Evolutionary conservation across 768 basidiomycete genomes (phyloP).

Genomic region (Candolleomyces eurysporus): DNA sequence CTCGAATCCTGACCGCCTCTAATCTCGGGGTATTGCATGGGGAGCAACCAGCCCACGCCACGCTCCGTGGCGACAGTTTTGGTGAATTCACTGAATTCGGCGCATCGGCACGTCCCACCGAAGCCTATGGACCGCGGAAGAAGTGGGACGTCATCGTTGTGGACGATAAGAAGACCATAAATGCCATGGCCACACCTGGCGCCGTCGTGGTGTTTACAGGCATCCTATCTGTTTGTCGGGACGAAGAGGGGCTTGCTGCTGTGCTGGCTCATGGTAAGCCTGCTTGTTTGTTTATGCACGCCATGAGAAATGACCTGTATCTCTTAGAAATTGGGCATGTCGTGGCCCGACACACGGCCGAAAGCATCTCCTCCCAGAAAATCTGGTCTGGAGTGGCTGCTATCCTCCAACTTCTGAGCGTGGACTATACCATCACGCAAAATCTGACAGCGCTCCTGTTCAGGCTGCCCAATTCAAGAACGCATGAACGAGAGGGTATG

Average conservation of each 20-base stretch:
- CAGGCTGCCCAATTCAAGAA: slow-evolving; percentile 81
- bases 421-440: slow-evolving; percentile 53
- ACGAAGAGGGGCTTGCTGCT: slow-evolving; percentile 81
- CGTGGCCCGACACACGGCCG: slow-evolving; percentile 46
- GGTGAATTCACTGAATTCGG: slow-evolving; percentile 25
- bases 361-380: slow-evolving; percentile 48
- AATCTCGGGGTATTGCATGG: slow-evolving; percentile 63
- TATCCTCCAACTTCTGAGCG: slow-evolving; percentile 47
- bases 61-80: slow-evolving; percentile 19
- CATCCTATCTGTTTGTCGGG: slow-evolving; percentile 71
- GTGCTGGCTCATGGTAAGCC: slow-evolving; percentile 77
- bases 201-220: slow-evolving; percentile 87
- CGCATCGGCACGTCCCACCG: slow-evolving; percentile 14
- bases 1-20: slow-evolving; percentile 65
- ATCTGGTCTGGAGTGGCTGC: slow-evolving; percentile 40
- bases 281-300: neutral
- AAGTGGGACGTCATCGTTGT: slow-evolving; percentile 79
- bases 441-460: slow-evolving; percentile 50
- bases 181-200: slow-evolving; percentile 80
- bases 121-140: slow-evolving; percentile 31
- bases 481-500: slow-evolving; percentile 77
- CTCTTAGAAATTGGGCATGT: slow-evolving; percentile 3
- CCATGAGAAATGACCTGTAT: neutral
- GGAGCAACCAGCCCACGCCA: slow-evolving; percentile 18
- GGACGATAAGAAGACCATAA: slow-evolving; percentile 64